A percentile compares a stretch with the other conserved stretches of the same genome.
Evolutionary conservation across 2,329 filamentous ascomycete genomes (phyloP).

Genomic region (Colletotrichum sansevieriae): DNA sequence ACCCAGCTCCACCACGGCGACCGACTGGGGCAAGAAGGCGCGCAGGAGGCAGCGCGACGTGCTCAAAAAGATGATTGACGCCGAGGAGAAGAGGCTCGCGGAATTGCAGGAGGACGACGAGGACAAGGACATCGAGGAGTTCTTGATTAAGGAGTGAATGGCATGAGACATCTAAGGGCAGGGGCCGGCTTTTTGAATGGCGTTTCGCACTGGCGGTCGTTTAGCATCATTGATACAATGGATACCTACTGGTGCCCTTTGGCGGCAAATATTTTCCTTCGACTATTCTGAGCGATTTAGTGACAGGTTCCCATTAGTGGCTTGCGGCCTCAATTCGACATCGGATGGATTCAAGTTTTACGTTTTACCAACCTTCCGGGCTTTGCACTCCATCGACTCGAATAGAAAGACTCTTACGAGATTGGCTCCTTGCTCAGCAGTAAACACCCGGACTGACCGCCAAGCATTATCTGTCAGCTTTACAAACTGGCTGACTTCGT

Average conservation of each 20-base stretch:
- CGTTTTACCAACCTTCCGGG: too few relatives aligned
- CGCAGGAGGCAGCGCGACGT: slow-evolving; percentile 76
- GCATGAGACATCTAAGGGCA: too few relatives aligned
- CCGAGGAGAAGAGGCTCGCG: slow-evolving; percentile 69
- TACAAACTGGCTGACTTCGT: too few relatives aligned
- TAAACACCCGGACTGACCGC: too few relatives aligned
- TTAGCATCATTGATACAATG: slow-evolving; percentile 23
- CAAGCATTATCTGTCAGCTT: too few relatives aligned
- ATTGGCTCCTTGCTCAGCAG: too few relatives aligned
- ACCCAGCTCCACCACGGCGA: slow-evolving; percentile 59
- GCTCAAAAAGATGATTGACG: slow-evolving; percentile 74
- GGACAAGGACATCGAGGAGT: slow-evolving; percentile 82
- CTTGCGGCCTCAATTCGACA: too few relatives aligned
- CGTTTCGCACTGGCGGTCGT: slow-evolving; percentile 13
- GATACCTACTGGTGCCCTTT: neutral
- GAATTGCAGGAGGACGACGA: slow-evolving; percentile 72
- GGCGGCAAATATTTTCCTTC: neutral
- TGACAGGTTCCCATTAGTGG: too few relatives aligned
- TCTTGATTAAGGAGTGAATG: slow-evolving; percentile 58
- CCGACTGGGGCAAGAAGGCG: slow-evolving; percentile 79
- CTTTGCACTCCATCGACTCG: too few relatives aligned
- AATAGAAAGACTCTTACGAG: too few relatives aligned
- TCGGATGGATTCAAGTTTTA: too few relatives aligned
- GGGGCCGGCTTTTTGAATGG: slow-evolving; percentile 1
- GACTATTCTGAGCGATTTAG: neutral